Conservation (phyloP, 108 stramenopile genomes). For the Cylindrotheca closterium region DNA sequence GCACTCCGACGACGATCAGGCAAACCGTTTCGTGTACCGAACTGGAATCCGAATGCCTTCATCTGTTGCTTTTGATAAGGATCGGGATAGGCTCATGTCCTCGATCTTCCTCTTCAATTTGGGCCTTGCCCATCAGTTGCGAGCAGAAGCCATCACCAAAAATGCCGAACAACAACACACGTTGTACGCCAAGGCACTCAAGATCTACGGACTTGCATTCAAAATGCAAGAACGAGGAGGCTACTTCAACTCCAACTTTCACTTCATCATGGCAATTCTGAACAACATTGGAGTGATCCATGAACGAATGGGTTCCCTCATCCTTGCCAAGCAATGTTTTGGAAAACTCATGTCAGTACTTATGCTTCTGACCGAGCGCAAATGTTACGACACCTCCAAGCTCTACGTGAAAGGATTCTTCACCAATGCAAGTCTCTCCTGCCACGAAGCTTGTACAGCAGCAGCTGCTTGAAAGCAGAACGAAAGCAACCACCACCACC, state of each 20-base stretch:
- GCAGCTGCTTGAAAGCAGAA: conserved; percentile 16
- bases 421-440: conserved; percentile 1
- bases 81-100: not conserved
- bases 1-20: not conserved
- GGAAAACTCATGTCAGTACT: conserved; percentile 16
- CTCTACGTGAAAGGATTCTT: conserved; percentile 9
- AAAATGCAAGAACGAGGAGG: conserved; percentile 13
- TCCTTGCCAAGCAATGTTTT: conserved; percentile 15
- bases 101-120: not conserved
- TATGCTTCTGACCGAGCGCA: conserved; percentile 10
- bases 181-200: conserved; percentile 14
- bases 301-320: conserved; percentile 3
- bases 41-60: not conserved
- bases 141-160: not conserved
- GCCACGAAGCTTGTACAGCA: not conserved
- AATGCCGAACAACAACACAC: not conserved
- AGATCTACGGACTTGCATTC: conserved; percentile 27
- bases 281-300: conserved; percentile 37
- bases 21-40: not conserved
- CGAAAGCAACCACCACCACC: no score
- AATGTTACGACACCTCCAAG: not conserved
- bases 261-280: conserved; percentile 21
- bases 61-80: not conserved
- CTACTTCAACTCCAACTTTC: conserved; percentile 2
- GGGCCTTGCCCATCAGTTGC: not conserved